A percentile compares a stretch with the other conserved stretches of the same genome.
Evolutionary conservation across 2,329 filamentous ascomycete species (phyloP).

Genomic region (Colletotrichum destructivum): DNA sequence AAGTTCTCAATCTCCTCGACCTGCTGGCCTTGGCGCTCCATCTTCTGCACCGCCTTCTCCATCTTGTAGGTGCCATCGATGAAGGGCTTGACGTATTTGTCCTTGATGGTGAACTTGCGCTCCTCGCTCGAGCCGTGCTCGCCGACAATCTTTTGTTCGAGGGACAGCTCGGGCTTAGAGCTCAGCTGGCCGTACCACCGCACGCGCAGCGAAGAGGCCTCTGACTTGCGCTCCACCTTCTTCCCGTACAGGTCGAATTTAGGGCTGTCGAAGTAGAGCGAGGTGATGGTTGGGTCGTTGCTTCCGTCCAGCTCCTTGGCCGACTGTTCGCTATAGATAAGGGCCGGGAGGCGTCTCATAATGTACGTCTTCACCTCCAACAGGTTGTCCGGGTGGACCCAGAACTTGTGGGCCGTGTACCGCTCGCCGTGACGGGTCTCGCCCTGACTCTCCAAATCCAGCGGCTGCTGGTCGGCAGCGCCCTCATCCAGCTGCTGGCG

Average conservation of each 20-base stretch:
- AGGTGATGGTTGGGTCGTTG: slow-evolving; percentile 92
- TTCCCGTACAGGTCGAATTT: slow-evolving; percentile 88
- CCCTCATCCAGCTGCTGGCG: slow-evolving; percentile 83
- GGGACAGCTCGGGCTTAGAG: slow-evolving; percentile 82
- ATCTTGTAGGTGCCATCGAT: slow-evolving; percentile 90
- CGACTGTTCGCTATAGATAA: slow-evolving; percentile 92
- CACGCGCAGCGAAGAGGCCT: slow-evolving; percentile 86
- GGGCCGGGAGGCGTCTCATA: slow-evolving; percentile 87
- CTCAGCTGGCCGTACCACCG: slow-evolving; percentile 92
- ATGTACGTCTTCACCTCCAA: slow-evolving; percentile 98
- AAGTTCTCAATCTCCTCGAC: slow-evolving; percentile 78
- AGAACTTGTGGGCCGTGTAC: slow-evolving; percentile 94
- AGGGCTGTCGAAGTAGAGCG: slow-evolving; percentile 93
- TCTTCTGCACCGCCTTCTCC: slow-evolving; percentile 91
- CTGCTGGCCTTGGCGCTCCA: slow-evolving; percentile 82
- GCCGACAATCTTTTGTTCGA: slow-evolving; percentile 91
- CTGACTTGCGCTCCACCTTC: slow-evolving; percentile 83
- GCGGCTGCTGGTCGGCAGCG: slow-evolving; percentile 53
- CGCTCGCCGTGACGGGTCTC: slow-evolving; percentile 76
- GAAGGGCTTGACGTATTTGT: slow-evolving; percentile 92
- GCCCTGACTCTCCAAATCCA: slow-evolving; percentile 66
- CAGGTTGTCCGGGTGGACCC: slow-evolving; percentile 95
- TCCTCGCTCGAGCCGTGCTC: slow-evolving; percentile 85
- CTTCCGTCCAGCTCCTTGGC: slow-evolving; percentile 85
- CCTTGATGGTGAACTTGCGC: slow-evolving; percentile 87